Percentiles rank a stretch among this genome's conserved stretches.
These are phyloP conservation scores for Asterella californica DNA, from an alignment of 225 moss, liverwort and hornwort genomes.

Conservation along the genomic window DNA sequence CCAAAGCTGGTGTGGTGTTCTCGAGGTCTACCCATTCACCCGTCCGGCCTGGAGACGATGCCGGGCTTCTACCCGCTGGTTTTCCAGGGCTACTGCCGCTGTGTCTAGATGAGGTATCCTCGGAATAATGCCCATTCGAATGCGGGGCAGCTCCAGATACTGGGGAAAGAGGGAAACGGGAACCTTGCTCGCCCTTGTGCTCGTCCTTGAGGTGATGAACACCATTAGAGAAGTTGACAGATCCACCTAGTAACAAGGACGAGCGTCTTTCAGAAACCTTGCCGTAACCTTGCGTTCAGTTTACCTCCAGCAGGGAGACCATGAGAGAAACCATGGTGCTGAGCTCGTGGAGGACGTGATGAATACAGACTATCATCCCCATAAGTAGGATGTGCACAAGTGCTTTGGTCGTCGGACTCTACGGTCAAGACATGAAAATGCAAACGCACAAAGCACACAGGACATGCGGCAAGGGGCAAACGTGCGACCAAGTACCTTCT, in stretches of 20 bases:
- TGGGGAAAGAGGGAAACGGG: conserved; percentile 40
- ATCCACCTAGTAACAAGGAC: conserved; percentile 2
- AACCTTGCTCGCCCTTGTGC: conserved; percentile 13
- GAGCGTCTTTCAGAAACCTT: background rate
- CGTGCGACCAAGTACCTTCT: background rate
- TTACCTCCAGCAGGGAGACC: background rate
- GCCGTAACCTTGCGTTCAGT: no score
- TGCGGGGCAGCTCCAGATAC: conserved; percentile 31
- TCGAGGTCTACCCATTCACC: conserved; percentile 45
- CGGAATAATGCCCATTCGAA: conserved; percentile 22
- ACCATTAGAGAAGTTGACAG: conserved; percentile 1
- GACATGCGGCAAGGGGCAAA: background rate
- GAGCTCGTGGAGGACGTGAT: background rate
- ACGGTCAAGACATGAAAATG: background rate
- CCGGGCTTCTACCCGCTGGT: conserved; percentile 29
- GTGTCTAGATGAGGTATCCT: conserved; percentile 23
- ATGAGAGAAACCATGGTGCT: background rate
- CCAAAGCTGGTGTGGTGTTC: conserved; percentile 40
- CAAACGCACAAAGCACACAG: background rate
- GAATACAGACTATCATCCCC: no score
- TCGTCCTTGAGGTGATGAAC: background rate
- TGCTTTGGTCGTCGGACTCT: no score
- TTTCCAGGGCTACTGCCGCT: conserved; percentile 40
- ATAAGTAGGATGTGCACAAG: background rate
- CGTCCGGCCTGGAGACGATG: conserved; percentile 33